phyloP scores from a whole-genome alignment of 1,284 basidiomycete genomes.

The Malassezia psittaci region DNA sequence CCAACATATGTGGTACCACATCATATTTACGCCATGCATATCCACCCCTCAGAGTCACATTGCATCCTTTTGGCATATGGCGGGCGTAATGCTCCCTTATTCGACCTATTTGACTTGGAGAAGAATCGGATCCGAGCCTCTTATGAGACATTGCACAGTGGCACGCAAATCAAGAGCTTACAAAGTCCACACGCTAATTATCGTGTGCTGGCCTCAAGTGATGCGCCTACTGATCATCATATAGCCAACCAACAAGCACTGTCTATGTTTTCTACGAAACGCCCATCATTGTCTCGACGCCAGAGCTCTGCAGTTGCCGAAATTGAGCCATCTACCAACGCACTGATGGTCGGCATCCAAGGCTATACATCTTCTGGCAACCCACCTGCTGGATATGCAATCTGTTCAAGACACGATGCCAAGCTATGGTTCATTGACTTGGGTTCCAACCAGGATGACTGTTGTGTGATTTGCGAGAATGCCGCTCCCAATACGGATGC shows the following conservation, averaged over 20 bases:
- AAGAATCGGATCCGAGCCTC: neutral
- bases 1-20: conserved; percentile 4
- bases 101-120: conserved; percentile 9
- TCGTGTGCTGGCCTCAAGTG: neutral
- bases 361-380: conserved; percentile 35
- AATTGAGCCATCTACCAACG: neutral
- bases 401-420: conserved; percentile 71
- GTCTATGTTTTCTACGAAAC: too few species aligned
- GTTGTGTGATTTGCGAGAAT: conserved; percentile 51
- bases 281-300: too few species aligned
- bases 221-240: too few species aligned
- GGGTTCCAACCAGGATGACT: conserved; percentile 43
- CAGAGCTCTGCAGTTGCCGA: too few species aligned
- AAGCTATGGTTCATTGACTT: conserved; percentile 75
- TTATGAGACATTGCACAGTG: neutral
- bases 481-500: neutral
- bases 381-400: conserved; percentile 57
- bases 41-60: conserved; percentile 1
- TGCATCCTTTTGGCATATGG: conserved; percentile 5
- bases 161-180: neutral
- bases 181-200: neutral
- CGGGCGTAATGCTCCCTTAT: neutral
- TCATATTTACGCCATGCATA: neutral
- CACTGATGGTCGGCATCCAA: conserved; percentile 40
- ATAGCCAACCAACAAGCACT: too few species aligned